Conservation (phyloP, 2,329 filamentous ascomycete genomes). For the Coniella lustricola region DNA sequence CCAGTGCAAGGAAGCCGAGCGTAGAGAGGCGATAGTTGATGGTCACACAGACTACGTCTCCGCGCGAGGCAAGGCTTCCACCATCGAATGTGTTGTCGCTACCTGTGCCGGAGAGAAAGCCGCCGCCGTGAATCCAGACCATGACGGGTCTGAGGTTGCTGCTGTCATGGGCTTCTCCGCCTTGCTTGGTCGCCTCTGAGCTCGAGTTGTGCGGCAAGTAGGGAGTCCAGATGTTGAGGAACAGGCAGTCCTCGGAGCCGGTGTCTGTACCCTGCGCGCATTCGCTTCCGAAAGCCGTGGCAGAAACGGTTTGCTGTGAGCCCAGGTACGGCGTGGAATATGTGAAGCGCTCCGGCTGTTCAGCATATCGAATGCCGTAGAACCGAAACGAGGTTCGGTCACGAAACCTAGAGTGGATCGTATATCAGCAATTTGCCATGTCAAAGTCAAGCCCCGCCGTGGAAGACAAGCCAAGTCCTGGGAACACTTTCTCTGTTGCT, state of each 20-base stretch:
- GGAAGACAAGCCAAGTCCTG: too few relatives aligned
- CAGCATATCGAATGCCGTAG: constrained; percentile 40
- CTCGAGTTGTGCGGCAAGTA: constrained; percentile 25
- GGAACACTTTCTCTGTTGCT: too few relatives aligned
- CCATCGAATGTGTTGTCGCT: constrained; percentile 38
- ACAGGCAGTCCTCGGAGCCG: constrained; percentile 40
- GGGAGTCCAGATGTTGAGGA: constrained; percentile 39
- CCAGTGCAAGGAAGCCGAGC: constrained; percentile 50
- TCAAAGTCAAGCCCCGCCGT: too few relatives aligned
- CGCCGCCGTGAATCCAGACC: constrained; percentile 43
- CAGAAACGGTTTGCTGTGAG: constrained; percentile 26
- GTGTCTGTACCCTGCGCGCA: constrained; percentile 31
- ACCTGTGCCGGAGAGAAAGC: constrained; percentile 42
- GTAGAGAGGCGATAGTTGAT: constrained; percentile 56
- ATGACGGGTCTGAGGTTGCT: constrained; percentile 26
- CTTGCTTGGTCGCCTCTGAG: constrained; percentile 15
- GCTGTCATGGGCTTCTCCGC: constrained; percentile 12
- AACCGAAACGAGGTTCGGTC: constrained; percentile 44
- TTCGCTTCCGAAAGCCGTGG: constrained; percentile 28
- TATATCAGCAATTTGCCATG: background rate
- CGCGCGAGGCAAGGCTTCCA: constrained; percentile 49
- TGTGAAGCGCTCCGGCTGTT: constrained; percentile 36
- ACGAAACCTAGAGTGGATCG: constrained; percentile 27
- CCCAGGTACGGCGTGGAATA: constrained; percentile 34
- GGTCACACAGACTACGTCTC: constrained; percentile 51